Evolutionary conservation across 495 filamentous ascomycete genomes (phyloP).

Genomic region (Neurospora discreta): DNA sequence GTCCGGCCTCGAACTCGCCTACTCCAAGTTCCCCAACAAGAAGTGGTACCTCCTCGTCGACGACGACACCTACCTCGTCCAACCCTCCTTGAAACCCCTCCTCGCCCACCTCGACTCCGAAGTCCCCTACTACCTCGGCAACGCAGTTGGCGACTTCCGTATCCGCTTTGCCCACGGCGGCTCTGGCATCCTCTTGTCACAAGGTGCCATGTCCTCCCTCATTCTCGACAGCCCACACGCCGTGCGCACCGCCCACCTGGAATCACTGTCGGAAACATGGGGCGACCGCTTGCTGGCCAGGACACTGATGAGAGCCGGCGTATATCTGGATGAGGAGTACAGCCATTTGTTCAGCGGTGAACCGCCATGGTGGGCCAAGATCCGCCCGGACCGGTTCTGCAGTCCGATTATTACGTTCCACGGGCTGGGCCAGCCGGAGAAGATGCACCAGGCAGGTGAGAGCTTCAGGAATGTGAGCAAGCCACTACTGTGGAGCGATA

Average conservation of each 20-base stretch:
- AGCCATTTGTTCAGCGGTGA: constrained; percentile 37
- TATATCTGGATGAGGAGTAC: constrained; percentile 35
- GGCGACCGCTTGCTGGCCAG: constrained; percentile 34
- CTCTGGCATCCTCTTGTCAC: constrained; percentile 33
- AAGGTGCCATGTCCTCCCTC: constrained; percentile 26
- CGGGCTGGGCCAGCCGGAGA: constrained; percentile 18
- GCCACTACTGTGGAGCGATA: constrained; percentile 28
- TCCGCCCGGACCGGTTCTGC: constrained; percentile 32
- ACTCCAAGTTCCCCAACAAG: constrained; percentile 30
- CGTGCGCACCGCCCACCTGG: constrained; percentile 21
- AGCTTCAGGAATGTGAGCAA: constrained; percentile 21
- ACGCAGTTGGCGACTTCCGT: constrained; percentile 36
- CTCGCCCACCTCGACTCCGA: constrained; percentile 29
- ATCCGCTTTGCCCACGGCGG: constrained; percentile 39
- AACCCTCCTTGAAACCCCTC: constrained; percentile 26
- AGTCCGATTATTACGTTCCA: constrained; percentile 31
- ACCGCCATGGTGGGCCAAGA: constrained; percentile 27
- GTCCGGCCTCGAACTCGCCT: constrained; percentile 31
- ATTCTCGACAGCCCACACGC: constrained; percentile 21
- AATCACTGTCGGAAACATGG: constrained; percentile 28
- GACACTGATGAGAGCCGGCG: constrained; percentile 26
- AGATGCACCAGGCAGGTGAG: constrained; percentile 26
- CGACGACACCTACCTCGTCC: constrained; percentile 37
- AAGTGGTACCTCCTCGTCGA: constrained; percentile 39
- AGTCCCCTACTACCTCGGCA: constrained; percentile 36